Percentiles rank a stretch among this genome's conserved stretches.
phyloP scores from a whole-genome alignment of 2,329 filamentous ascomycete species.

The Epichloe bromicola region DNA sequence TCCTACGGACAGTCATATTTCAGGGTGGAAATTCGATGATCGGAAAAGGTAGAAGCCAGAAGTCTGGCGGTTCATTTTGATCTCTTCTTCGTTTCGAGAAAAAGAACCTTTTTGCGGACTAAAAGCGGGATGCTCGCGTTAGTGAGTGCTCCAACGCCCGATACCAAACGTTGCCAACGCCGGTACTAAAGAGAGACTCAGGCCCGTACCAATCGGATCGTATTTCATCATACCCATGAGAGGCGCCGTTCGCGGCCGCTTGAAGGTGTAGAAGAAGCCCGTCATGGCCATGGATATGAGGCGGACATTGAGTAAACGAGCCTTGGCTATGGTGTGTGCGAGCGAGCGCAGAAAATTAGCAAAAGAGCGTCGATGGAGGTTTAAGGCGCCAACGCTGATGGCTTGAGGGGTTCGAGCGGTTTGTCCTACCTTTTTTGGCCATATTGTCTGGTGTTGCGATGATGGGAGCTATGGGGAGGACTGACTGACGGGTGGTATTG shows the following conservation, averaged over 20 bases:
- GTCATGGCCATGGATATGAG: conserved; percentile 98
- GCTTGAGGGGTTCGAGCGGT: neutral
- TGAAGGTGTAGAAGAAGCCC: conserved; percentile 88
- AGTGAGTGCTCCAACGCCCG: neutral
- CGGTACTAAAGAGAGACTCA: no score
- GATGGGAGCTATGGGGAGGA: neutral
- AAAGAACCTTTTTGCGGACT: conserved; percentile 96
- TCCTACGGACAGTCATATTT: neutral
- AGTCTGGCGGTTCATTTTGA: conserved; percentile 32
- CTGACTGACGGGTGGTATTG: neutral
- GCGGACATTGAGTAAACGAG: conserved; percentile 83
- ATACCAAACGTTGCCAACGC: neutral
- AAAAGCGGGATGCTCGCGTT: neutral
- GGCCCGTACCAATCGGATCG: conserved; percentile 73
- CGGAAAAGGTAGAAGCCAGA: neutral
- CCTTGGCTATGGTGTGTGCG: conserved; percentile 50
- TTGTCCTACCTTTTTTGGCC: conserved; percentile 14
- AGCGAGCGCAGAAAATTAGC: conserved; percentile 2
- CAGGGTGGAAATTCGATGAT: neutral
- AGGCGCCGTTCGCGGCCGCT: conserved; percentile 64
- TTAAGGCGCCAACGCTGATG: neutral
- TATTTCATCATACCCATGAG: conserved; percentile 98
- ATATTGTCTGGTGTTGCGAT: conserved; percentile 5
- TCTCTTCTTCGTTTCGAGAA: conserved; percentile 83
- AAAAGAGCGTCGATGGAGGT: neutral